Base-by-base conservation (phyloP, 1,284 basidiomycete species). In the Ustilago trichophora region DNA sequence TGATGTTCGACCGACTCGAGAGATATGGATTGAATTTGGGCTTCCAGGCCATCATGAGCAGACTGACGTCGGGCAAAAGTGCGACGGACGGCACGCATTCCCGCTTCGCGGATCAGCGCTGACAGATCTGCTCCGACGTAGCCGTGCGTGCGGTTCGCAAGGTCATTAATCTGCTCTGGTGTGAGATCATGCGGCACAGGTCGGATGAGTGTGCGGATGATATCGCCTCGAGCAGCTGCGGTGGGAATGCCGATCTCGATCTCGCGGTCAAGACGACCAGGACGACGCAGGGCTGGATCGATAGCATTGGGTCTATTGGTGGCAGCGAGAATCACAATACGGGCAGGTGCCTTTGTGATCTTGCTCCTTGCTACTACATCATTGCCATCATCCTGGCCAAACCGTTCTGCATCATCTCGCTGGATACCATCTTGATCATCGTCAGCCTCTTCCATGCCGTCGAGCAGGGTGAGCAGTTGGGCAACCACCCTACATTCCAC, bases 281-380 rank as follows among this genome's bases (percentile, higher is more conserved):
- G 96, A 27, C 96, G 85, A 44, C 96, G 85, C 35, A 99, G 84
- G 0, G 96, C 96, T 25, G 94, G 95, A 82, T 99, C 96, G 57
- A 99, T 92, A 5, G 93, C 91, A 80, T 98, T 98, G 4, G 93
- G 95, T 29, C 96, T 85, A 82, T 99, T 98, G 1, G 96, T 98
- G 0, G 96, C 96, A 1, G 92, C 96, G 60, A 99, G 91, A 18
- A 99, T 92, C 4, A 98, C 90, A 5, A 98, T 91, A 54, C 90
- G 88, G n/a, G 58, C 38, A 10, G 44, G 31, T 3, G 12, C 31
- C 11, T 37, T 50, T 15, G 25, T 64, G 33, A 27, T 27, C 22
- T 16, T 35, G n/a, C 13, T 47, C 37, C 19, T 25, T 5, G 12
- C 18, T 31, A 16, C 16, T n/a, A 8, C 27, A 29, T 29, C 27